Conservation (phyloP, 108 stramenopile species). For the Ochromonas danica region DNA sequence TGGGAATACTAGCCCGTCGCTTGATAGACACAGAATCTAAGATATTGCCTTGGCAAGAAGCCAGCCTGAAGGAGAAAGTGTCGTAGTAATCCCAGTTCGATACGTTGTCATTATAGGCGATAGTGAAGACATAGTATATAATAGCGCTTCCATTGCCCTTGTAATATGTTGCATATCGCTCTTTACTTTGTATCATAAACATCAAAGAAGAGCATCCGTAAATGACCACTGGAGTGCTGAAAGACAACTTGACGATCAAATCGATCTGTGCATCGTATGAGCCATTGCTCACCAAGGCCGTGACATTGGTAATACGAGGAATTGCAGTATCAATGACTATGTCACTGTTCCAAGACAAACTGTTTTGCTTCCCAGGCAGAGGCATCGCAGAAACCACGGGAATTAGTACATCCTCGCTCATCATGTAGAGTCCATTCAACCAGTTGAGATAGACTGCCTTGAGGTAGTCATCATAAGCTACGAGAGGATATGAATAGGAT, state of each 20-base stretch:
- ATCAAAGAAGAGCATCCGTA: not conserved
- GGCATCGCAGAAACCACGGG: not conserved
- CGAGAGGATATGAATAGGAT: not conserved
- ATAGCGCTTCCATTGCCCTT: not conserved
- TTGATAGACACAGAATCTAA: not conserved
- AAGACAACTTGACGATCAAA: not conserved
- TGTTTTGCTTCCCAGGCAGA: not conserved
- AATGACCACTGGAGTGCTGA: conserved; percentile 7
- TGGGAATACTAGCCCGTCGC: not conserved
- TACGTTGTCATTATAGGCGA: not conserved
- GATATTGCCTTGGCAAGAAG: not conserved
- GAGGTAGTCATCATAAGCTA: not conserved
- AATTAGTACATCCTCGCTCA: not conserved
- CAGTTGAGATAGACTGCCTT: not conserved
- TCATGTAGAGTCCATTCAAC: not conserved
- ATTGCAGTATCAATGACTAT: not conserved
- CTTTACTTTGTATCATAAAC: not conserved
- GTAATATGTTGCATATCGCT: not conserved
- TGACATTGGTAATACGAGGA: not conserved
- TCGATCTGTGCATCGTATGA: not conserved
- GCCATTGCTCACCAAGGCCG: not conserved
- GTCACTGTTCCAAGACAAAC: not conserved
- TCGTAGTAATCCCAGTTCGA: not conserved
- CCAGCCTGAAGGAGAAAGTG: not conserved
- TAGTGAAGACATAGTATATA: not conserved